A percentile compares a stretch with the other conserved stretches of the same genome.
Evolutionary conservation across 345 rosid species (phyloP).

Genomic region (Xanthoceras sorbifolium): DNA sequence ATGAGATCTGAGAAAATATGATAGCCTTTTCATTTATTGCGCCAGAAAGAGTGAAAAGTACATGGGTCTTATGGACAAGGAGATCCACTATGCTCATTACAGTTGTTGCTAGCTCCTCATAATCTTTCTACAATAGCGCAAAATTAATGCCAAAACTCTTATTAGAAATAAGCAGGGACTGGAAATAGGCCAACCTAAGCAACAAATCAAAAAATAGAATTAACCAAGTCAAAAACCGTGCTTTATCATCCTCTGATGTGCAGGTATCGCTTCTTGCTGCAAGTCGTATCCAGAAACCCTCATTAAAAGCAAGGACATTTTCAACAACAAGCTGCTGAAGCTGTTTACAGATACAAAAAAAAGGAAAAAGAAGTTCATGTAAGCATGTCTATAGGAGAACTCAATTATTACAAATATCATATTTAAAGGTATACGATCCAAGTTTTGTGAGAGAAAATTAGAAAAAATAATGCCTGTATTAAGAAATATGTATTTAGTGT

Average conservation of each 20-base stretch:
- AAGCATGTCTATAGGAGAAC: constrained; percentile 2
- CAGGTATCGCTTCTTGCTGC: constrained; percentile 87
- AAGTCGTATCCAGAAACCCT: constrained; percentile 82
- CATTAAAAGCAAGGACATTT: constrained; percentile 86
- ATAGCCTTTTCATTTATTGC: neutral
- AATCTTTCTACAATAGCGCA: constrained; percentile 71
- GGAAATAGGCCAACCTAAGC: constrained; percentile 16
- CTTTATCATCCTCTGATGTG: constrained; percentile 93
- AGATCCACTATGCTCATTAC: constrained; percentile 86
- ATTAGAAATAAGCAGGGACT: constrained; percentile 13
- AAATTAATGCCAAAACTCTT: constrained; percentile 9
- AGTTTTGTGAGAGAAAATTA: neutral
- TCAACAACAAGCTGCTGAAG: constrained; percentile 80
- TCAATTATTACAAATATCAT: neutral
- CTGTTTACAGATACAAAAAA: constrained; percentile 45
- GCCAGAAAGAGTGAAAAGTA: constrained; percentile 27
- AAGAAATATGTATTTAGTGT: neutral
- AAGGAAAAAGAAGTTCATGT: constrained; percentile 7
- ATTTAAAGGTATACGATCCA: neutral
- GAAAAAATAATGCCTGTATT: neutral
- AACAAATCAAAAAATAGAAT: constrained; percentile 30
- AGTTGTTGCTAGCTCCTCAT: constrained; percentile 77
- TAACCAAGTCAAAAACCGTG: constrained; percentile 47
- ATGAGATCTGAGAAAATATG: neutral
- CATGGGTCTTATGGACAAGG: constrained; percentile 81